Evolutionary conservation across 2,329 filamentous ascomycete genomes (phyloP), one percentile per base, ranked within the genome.

Genomic region (Phaeosphaeriaceae sp.): DNA sequence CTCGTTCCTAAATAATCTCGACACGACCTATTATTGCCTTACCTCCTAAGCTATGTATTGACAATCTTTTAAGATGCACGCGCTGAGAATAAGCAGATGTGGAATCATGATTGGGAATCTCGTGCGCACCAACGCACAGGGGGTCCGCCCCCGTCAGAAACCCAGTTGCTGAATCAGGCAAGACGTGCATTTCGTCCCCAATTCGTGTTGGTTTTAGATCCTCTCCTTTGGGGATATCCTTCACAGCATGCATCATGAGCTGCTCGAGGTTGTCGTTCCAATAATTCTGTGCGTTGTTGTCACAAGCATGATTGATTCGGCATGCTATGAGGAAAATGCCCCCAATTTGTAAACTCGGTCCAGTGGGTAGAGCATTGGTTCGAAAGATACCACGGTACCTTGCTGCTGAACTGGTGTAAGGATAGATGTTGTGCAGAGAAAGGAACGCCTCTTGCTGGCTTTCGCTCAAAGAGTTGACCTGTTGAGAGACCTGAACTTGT

Each of bases 251-350:
- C 13, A 51, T 25, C 2, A 33, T 51, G 19, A 24, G 48, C 27
- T 25, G 50, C 19, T 74, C 61, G 22, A 73, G 62, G 17, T 69
- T 71, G 17, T 70, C 58, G 56, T 79, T 79, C 74, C 74, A 80
- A 36, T 56, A 60, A 33, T 76, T 73, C 52, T 74, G 66, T 11
- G 74, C 72, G 44, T 80, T 80, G 36, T 72, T 68, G 40, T 71
- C 63, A 53, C 77, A 80, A 25, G 74, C 67, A 52, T 80, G 77
- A 33, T 80, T 80, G 59, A 80, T 71, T 25, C 74, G 69, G 31
- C 66, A 74, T 51, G 75, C 74, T 31, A 73, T 42, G 1, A 75
- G 61, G 57, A 79, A 79, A 25, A 79, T 65, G 1, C 65, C 77
- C 2, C 64, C 71, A 51, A 69, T 58, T 4, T 55, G 55, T 47